These are phyloP conservation scores for Saccharomyces hybrid DNA, from an alignment of 1,139 yeast species.

Conservation along the genomic window DNA sequence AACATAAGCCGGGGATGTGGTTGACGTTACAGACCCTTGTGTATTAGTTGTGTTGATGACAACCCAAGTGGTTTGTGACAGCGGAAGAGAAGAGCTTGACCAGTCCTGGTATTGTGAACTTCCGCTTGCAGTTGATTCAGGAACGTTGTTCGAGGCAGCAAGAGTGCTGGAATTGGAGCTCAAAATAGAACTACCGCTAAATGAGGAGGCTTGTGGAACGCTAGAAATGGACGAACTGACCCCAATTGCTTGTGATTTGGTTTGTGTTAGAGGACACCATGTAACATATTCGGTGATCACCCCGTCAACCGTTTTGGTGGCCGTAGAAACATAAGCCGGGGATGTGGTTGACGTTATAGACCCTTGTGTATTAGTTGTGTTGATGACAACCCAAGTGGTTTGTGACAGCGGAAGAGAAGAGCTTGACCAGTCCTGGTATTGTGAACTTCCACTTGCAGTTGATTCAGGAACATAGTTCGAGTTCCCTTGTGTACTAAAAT, in stretches of 20 bases:
- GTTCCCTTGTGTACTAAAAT: neutral
- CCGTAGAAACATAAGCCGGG: slow-evolving; percentile 23
- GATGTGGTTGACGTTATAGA: slow-evolving; percentile 10
- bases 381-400: neutral
- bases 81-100: neutral
- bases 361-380: neutral
- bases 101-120: neutral
- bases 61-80: neutral
- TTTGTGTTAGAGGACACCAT: slow-evolving; percentile 35
- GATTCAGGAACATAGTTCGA: neutral
- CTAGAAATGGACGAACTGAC: neutral
- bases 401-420: neutral
- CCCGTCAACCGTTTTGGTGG: slow-evolving; percentile 40
- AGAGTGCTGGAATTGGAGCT: neutral
- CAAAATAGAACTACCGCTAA: neutral
- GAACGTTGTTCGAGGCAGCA: neutral
- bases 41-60: neutral
- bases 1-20: slow-evolving; percentile 16
- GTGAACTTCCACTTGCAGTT: neutral
- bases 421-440: neutral
- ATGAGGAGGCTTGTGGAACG: neutral
- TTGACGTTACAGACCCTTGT: slow-evolving; percentile 5
- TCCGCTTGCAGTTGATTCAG: neutral
- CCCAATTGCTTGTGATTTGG: neutral
- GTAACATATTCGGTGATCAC: slow-evolving; percentile 43